Percentiles rank a stretch among this genome's conserved stretches.
phyloP scores from a whole-genome alignment of 352 stramenopile genomes.

The Peronospora tabacina region DNA sequence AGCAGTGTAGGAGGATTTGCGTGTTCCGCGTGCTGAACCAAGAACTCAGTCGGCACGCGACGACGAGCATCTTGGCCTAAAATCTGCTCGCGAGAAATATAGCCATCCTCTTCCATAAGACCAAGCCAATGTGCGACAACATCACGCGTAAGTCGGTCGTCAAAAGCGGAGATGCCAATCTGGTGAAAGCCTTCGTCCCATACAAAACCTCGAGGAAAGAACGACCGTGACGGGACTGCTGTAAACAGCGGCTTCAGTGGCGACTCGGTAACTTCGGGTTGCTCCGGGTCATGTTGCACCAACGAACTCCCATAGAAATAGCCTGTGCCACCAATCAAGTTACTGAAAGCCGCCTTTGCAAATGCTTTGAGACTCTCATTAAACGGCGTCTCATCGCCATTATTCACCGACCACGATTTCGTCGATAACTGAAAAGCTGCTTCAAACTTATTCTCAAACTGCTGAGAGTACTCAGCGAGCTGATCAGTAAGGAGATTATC shows the following conservation, averaged over 20 bases:
- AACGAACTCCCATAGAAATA: constrained; percentile 87
- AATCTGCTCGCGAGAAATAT: constrained; percentile 91
- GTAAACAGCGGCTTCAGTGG: constrained; percentile 68
- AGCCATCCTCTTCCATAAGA: constrained; percentile 83
- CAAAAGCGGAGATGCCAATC: constrained; percentile 74
- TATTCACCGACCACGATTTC: constrained; percentile 22
- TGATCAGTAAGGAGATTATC: constrained; percentile 17
- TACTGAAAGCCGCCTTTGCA: constrained; percentile 82
- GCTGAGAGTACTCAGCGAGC: constrained; percentile 16
- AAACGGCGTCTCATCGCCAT: constrained; percentile 24
- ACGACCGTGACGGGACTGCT: constrained; percentile 86
- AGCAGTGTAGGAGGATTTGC: constrained; percentile 90
- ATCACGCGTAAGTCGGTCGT: constrained; percentile 61
- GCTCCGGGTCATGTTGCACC: constrained; percentile 49
- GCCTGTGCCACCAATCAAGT: constrained; percentile 83
- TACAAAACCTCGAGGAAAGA: constrained; percentile 91
- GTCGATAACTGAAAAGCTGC: constrained; percentile 39
- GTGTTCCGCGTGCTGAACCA: constrained; percentile 86
- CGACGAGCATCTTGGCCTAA: constrained; percentile 52
- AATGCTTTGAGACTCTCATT: constrained; percentile 60
- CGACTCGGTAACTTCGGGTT: constrained; percentile 33
- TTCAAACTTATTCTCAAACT: constrained; percentile 58
- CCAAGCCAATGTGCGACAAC: constrained; percentile 85
- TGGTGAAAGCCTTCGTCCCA: constrained; percentile 95
- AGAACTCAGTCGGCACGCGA: constrained; percentile 84